phyloP scores from a whole-genome alignment of 352 stramenopile species.

The Globisporangium perplexum region DNA sequence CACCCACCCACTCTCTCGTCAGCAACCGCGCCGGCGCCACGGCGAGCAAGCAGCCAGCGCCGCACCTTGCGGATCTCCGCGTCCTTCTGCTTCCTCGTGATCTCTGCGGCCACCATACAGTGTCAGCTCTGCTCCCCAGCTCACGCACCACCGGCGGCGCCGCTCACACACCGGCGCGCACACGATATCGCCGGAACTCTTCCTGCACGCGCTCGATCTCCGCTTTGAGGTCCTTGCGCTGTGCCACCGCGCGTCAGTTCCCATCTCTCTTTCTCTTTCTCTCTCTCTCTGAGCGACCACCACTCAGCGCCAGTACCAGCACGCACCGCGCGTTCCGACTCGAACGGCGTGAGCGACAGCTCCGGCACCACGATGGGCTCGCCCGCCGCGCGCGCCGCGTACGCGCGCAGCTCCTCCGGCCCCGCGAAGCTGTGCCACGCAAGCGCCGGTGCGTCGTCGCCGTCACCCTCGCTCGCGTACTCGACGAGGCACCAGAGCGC shows the following conservation, averaged over 20 bases:
- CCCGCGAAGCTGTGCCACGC: conserved; percentile 69
- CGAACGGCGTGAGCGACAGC: conserved; percentile 61
- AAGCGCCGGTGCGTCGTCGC: conserved; percentile 61
- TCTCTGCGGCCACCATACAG: no score
- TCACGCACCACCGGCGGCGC: neutral
- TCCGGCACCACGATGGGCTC: conserved; percentile 61
- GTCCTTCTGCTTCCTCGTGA: conserved; percentile 87
- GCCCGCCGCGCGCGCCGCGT: conserved; percentile 44
- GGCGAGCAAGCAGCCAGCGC: neutral
- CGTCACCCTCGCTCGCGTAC: conserved; percentile 68
- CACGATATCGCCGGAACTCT: conserved; percentile 83
- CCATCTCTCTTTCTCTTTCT: no score
- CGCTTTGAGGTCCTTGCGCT: conserved; percentile 80
- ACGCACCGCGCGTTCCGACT: conserved; percentile 70
- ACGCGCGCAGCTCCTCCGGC: conserved; percentile 55
- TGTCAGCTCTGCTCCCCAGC: no score
- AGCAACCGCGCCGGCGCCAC: neutral
- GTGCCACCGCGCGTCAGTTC: no score
- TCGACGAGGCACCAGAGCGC: conserved; percentile 80
- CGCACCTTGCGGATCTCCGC: conserved; percentile 78
- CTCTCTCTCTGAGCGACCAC: no score
- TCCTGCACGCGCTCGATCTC: conserved; percentile 83
- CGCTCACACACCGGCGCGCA: conserved; percentile 65
- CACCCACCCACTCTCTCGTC: no score
- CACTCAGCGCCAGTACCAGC: no score